Evolutionary conservation across 2,329 filamentous ascomycete species (phyloP).

Genomic region (Verticillium dahliae): DNA sequence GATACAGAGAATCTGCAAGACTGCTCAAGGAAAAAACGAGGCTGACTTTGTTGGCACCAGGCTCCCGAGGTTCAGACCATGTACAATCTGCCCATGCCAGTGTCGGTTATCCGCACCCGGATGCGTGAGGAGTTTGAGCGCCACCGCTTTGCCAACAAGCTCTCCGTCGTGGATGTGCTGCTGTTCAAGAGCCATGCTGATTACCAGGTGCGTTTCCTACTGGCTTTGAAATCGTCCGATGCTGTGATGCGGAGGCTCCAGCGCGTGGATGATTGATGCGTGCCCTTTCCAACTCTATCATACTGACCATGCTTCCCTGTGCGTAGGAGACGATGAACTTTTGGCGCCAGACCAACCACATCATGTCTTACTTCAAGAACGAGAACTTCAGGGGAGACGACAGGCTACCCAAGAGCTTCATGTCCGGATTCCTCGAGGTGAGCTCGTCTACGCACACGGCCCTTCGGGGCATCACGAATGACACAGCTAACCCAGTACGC

Average conservation of each 20-base stretch:
- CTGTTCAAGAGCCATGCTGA: slow-evolving; percentile 88
- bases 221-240: too few relatives aligned
- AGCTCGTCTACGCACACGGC: slow-evolving; percentile 21
- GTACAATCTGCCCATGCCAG: slow-evolving; percentile 88
- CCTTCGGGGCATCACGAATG: not conserved
- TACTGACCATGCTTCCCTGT: not conserved
- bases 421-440: slow-evolving; percentile 92
- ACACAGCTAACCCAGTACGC: slow-evolving; percentile 1
- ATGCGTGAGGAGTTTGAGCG: slow-evolving; percentile 96
- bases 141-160: slow-evolving; percentile 86
- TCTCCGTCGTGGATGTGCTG: slow-evolving; percentile 81
- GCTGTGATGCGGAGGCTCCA: too few relatives aligned
- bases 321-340: slow-evolving; percentile 93
- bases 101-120: slow-evolving; percentile 83
- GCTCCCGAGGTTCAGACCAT: slow-evolving; percentile 94
- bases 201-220: slow-evolving; percentile 65
- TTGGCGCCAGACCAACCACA: slow-evolving; percentile 94
- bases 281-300: too few relatives aligned
- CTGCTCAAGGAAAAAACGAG: not conserved
- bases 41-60: slow-evolving; percentile 38
- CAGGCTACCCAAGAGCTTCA: slow-evolving; percentile 81
- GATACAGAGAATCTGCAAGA: not conserved
- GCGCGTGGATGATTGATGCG: too few relatives aligned
- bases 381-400: slow-evolving; percentile 73
- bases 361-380: slow-evolving; percentile 93